Evolutionary conservation across 2,329 filamentous ascomycete species (phyloP).

Genomic region (Huntiella moniliformis): DNA sequence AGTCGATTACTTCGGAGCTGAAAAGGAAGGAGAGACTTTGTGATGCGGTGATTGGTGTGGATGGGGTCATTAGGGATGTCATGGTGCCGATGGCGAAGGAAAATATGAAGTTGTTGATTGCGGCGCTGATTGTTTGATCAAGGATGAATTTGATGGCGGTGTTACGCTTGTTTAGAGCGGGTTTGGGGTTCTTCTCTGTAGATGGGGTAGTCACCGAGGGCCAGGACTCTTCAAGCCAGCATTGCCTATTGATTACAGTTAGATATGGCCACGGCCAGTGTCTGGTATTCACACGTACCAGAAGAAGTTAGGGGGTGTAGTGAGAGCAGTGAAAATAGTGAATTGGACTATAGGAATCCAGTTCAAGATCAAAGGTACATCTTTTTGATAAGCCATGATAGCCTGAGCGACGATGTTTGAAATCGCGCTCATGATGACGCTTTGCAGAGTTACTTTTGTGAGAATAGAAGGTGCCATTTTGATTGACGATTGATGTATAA

Average conservation of each 20-base stretch:
- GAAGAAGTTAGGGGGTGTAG: constrained; percentile 64
- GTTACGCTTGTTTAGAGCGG: constrained; percentile 34
- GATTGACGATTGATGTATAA: too few species aligned
- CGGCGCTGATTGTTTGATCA: constrained; percentile 49
- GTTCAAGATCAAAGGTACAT: constrained; percentile 39
- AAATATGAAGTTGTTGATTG: constrained; percentile 46
- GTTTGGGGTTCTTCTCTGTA: constrained; percentile 18
- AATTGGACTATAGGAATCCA: constrained; percentile 57
- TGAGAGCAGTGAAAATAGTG: constrained; percentile 51
- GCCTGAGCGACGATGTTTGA: constrained; percentile 59
- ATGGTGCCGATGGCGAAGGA: constrained; percentile 39
- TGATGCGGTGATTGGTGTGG: constrained; percentile 15
- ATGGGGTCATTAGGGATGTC: constrained; percentile 27
- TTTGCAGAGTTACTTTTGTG: constrained; percentile 43
- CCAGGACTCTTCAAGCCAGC: constrained; percentile 54
- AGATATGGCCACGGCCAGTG: background rate
- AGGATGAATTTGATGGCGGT: constrained; percentile 47
- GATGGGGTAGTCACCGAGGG: constrained; percentile 37
- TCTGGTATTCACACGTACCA: constrained; percentile 41
- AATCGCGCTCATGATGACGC: constrained; percentile 41
- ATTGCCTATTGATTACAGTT: constrained; percentile 35
- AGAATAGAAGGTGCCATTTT: constrained; percentile 26
- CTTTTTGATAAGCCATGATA: constrained; percentile 40
- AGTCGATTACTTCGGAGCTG: constrained; percentile 24
- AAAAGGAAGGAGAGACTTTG: constrained; percentile 20